Evolutionary conservation across 2,329 filamentous ascomycete species (phyloP), one percentile per base, ranked within the genome.

Genomic region (Trichoderma sp.): DNA sequence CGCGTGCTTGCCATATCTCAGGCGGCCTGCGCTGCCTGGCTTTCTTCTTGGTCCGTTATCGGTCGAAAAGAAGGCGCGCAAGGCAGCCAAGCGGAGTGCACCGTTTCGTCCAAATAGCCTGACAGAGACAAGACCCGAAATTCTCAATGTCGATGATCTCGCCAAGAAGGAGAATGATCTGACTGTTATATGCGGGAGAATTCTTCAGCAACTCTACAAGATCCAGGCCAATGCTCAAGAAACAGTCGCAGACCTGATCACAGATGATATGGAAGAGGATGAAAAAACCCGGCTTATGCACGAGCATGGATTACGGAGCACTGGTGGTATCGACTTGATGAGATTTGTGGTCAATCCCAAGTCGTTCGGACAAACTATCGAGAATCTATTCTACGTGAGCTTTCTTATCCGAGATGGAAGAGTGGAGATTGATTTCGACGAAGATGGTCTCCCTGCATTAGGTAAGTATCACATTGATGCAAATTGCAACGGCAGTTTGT

Each of bases 331-430:
- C 4, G 89, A 92, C 60, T 81, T 97, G 14, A 91, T 97, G 78
- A 89, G 91, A 64, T 98, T 97, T 73, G 92, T 94, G 51, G 87
- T 98, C 72, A 97, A 99, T 74, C 96, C 96, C 0, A 83, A 83
- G 49, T 97, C 93, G 0, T 99, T 98, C 75, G 93, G 93, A 0
- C 96, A 99, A 79, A 97, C 94, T 0, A 90, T 99, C 7, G 96
- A 99, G 78, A 99, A 99, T 75, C 84, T 99, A 74, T 99, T 99
- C 79, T 98, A 98, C 77, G 88, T 97, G 73, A 96, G 93, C 77
- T 99, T 99, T 76, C 82, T 99, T 70, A 93, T 98, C 70, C 89
- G 92, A 69, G 96, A 99, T 79, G 94, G 94, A 13, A 88, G 87
- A 70, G 87, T 94, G 6, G 88, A 88, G 39, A 85, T 99, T n/a